Evolutionary conservation across 495 filamentous ascomycete genomes (phyloP).

Genomic region (Letharia lupina): DNA sequence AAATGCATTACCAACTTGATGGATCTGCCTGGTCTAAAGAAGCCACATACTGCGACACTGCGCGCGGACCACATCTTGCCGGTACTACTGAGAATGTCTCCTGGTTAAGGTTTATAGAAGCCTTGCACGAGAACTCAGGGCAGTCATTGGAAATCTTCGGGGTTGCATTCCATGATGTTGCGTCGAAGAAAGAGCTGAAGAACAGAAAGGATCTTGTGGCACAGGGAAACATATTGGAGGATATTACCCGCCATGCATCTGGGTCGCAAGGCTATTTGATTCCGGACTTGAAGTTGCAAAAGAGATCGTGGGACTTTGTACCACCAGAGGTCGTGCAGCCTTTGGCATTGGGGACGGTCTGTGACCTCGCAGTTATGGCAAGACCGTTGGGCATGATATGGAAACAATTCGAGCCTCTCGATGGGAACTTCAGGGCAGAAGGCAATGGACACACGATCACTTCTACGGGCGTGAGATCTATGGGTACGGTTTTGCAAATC

Average conservation of each 20-base stretch:
- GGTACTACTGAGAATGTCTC: slow-evolving; percentile 15
- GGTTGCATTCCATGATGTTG: background rate
- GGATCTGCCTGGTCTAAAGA: slow-evolving; percentile 1
- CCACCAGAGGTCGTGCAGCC: slow-evolving; percentile 31
- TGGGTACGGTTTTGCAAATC: slow-evolving; percentile 29
- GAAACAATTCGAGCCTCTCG: slow-evolving; percentile 29
- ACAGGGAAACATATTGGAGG: background rate
- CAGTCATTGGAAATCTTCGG: background rate
- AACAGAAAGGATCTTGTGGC: background rate
- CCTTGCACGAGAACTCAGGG: slow-evolving; percentile 4
- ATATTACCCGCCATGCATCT: background rate
- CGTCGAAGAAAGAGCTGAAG: background rate
- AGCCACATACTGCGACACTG: slow-evolving; percentile 4
- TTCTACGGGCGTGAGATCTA: slow-evolving; percentile 26
- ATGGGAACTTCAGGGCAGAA: slow-evolving; percentile 29
- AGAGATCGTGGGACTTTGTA: slow-evolving; percentile 31
- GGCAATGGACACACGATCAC: slow-evolving; percentile 29
- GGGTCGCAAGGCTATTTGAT: slow-evolving; percentile 2
- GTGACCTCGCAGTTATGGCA: slow-evolving; percentile 29
- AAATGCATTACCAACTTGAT: slow-evolving; percentile 5
- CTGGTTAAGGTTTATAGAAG: slow-evolving; percentile 21
- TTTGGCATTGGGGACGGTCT: slow-evolving; percentile 26
- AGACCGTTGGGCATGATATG: slow-evolving; percentile 32
- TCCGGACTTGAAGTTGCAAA: background rate
- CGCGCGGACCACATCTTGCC: background rate